A percentile compares a stretch with the other conserved stretches of the same genome.
These are phyloP conservation scores for Xylaria sp. DNA, from an alignment of 2,329 filamentous ascomycete genomes.

Conservation along the genomic window DNA sequence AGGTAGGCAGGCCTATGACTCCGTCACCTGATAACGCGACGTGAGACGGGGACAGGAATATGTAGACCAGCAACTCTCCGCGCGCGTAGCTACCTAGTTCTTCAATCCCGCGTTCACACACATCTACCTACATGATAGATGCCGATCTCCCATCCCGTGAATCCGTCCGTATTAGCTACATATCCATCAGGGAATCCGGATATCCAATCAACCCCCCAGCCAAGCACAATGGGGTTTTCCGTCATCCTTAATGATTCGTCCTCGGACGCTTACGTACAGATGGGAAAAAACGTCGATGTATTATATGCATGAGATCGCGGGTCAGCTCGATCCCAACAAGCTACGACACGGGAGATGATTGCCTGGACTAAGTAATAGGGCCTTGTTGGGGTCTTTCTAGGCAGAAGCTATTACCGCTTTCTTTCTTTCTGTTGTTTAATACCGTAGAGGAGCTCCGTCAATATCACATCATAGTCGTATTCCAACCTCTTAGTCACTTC, in stretches of 20 bases:
- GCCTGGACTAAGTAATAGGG: not conserved
- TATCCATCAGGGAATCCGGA: too few species aligned
- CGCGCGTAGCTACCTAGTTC: not conserved
- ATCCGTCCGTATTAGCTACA: too few species aligned
- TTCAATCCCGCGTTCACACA: too few species aligned
- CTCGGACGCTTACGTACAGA: too few species aligned
- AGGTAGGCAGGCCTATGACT: not conserved
- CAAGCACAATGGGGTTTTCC: too few species aligned
- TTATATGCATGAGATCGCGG: too few species aligned
- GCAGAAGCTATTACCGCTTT: not conserved
- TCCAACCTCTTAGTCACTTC: not conserved
- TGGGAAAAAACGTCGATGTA: too few species aligned
- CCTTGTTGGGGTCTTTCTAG: not conserved
- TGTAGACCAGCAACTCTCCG: not conserved
- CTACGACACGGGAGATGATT: not conserved
- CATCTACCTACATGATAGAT: too few species aligned
- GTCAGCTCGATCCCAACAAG: not conserved
- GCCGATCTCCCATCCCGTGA: too few species aligned
- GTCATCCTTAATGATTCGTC: too few species aligned
- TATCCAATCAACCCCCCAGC: not conserved
- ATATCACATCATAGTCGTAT: too few species aligned
- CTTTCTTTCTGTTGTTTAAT: not conserved
- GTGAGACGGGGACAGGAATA: not conserved
- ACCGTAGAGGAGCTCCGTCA: too few species aligned
- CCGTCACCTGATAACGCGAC: conserved; percentile 30